Base-by-base conservation (phyloP, 768 basidiomycete genomes). In the Mycena filopes region DNA sequence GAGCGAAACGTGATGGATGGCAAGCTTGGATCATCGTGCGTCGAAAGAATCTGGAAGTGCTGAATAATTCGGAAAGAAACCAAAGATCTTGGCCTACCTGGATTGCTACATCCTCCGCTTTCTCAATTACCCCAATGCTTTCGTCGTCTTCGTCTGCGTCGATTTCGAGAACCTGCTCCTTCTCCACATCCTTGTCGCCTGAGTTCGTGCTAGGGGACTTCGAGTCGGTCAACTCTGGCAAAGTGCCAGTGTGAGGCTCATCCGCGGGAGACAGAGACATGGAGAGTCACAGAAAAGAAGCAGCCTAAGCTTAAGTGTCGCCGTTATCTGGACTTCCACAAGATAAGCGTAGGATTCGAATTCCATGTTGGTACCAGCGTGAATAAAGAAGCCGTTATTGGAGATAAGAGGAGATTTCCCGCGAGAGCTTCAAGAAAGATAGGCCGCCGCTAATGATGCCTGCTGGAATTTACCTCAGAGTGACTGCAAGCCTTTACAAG, bases 1-100 rank as follows among this genome's bases (percentile, higher is more conserved):
- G 80, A 75, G 10, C 86, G 81, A 72, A 86, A 84, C 1, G 86
- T 86, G 56, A 84, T 71, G 13, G 80, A 80, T 2, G 83, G 83
- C 18, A 83, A 70, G 13, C 74, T 73, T 4, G 83, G 83, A 68
- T 86, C 82, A 68, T 87, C 86, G 42, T 81, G 75, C 2, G 81
- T 75, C 2, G 84, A 83, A 47, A 86, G 78, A 60, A 86, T 79
- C 84, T 84, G 51, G 0, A 48, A 16, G 23, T 18, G 33, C 43
- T 10, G 43, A 40, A 46, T 25, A 25, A 29, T 20, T 29, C 20
- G 49, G 26, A 33, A 23, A 38, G 46, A 40, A 50, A 47, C 23
- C 49, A 28, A 40, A n/a, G 15, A 25, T 18, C 9, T 18, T 9
- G 33, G 42, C 65, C n/a, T 49, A 82, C 82, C 76, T 79, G 74